Evolutionary conservation across 1,284 basidiomycete species (phyloP).

Genomic region (Ganoderma resinaceum): DNA sequence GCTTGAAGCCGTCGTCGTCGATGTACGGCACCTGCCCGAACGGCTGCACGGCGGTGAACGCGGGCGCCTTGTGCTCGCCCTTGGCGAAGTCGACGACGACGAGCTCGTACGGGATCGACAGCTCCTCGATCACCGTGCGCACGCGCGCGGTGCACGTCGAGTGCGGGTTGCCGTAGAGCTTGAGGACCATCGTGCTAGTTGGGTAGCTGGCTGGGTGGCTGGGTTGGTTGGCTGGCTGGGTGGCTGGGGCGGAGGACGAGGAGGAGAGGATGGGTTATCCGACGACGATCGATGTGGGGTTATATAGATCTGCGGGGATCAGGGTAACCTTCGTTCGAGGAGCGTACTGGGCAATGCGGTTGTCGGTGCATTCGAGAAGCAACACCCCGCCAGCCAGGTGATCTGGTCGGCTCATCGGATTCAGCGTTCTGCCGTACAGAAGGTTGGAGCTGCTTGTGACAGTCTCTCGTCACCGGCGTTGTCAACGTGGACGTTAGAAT

Average conservation of each 20-base stretch:
- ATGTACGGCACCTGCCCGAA: slow-evolving; percentile 75
- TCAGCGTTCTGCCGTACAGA: neutral
- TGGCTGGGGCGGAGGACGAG: neutral
- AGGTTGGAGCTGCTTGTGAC: neutral
- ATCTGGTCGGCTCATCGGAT: neutral
- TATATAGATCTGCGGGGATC: neutral
- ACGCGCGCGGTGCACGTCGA: slow-evolving; percentile 59
- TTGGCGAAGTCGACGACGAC: slow-evolving; percentile 49
- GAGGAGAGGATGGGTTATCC: neutral
- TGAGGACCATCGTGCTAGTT: slow-evolving; percentile 56
- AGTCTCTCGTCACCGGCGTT: neutral
- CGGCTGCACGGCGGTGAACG: slow-evolving; percentile 57
- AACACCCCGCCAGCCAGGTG: neutral
- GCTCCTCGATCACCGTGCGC: slow-evolving; percentile 55
- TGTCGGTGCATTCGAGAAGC: neutral
- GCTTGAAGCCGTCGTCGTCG: slow-evolving; percentile 53
- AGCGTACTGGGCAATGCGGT: neutral
- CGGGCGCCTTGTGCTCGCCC: slow-evolving; percentile 55
- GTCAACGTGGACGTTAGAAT: neutral
- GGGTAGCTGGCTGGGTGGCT: neutral
- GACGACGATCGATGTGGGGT: neutral
- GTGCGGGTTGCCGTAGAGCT: slow-evolving; percentile 49
- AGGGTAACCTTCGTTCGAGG: neutral
- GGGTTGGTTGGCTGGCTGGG: neutral
- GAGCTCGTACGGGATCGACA: slow-evolving; percentile 58